Conservation (phyloP, 305 asterid genomes). For the Withania somnifera region DNA sequence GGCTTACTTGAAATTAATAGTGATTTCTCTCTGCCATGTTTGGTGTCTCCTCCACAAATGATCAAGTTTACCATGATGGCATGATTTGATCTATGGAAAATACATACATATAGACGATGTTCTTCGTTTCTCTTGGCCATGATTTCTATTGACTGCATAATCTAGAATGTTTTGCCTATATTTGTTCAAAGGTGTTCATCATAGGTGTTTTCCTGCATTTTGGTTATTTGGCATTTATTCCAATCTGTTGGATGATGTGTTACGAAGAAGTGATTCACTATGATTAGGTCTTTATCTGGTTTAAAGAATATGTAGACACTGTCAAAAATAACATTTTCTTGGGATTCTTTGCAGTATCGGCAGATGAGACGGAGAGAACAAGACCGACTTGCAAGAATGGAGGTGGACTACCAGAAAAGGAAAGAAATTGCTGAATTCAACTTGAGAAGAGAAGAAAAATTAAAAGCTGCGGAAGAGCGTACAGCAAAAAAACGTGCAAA, state of each 20-base stretch:
- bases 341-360: constrained; percentile 49
- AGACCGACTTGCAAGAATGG: constrained; percentile 91
- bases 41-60: not conserved
- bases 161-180: not conserved
- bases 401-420: constrained; percentile 57
- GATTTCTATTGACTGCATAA: not conserved
- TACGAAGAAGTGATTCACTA: not conserved
- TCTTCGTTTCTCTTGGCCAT: not conserved
- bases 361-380: constrained; percentile 98
- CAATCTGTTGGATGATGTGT: not conserved
- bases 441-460: constrained; percentile 68
- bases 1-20: not conserved
- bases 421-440: constrained; percentile 64
- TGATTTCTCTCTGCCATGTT: not conserved
- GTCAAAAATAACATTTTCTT: not conserved
- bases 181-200: not conserved
- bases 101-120: not conserved
- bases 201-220: not conserved
- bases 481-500: constrained; percentile 64
- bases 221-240: not conserved
- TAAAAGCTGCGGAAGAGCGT: constrained; percentile 86
- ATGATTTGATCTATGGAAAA: not conserved
- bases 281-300: not conserved
- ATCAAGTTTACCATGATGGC: not conserved
- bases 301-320: not conserved